phyloP scores from a whole-genome alignment of 2,329 filamentous ascomycete species.

The Clarireedia sp. region DNA sequence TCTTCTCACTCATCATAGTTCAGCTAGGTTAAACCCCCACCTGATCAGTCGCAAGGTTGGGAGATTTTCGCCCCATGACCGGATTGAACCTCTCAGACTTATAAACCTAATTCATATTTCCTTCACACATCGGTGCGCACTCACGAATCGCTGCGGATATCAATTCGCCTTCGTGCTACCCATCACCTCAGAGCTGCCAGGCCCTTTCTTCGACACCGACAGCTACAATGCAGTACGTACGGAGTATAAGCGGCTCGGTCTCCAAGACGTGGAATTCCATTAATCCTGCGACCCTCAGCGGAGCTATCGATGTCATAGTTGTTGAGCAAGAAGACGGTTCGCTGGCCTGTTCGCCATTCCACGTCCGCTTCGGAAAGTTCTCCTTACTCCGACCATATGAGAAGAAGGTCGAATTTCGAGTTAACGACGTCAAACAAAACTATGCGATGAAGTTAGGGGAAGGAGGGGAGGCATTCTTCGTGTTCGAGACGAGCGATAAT shows the following conservation, averaged over 20 bases:
- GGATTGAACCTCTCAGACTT: not conserved
- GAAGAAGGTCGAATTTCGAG: conserved; percentile 97
- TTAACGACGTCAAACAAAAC: conserved; percentile 85
- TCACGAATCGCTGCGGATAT: not conserved
- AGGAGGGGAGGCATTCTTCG: conserved; percentile 96
- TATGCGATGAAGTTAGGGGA: conserved; percentile 99
- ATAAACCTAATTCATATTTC: not conserved
- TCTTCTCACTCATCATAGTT: not conserved
- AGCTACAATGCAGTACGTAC: conserved; percentile 84
- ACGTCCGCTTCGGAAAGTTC: conserved; percentile 98
- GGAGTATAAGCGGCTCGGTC: conserved; percentile 89
- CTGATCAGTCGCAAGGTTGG: not conserved
- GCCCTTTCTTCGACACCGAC: not conserved
- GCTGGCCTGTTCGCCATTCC: conserved; percentile 90
- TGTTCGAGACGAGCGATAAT: conserved; percentile 87
- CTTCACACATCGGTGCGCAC: not conserved
- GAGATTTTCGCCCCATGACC: conserved; percentile 2
- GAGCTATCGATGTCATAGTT: conserved; percentile 97
- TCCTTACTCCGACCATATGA: conserved; percentile 89
- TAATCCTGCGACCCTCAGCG: conserved; percentile 93
- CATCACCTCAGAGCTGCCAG: not conserved
- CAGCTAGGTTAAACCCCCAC: not conserved
- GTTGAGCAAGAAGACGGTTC: conserved; percentile 91
- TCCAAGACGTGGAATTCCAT: conserved; percentile 99
- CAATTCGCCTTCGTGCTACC: conserved; percentile 3